A percentile compares a stretch with the other conserved stretches of the same genome.
phyloP scores from a whole-genome alignment of 805 yeast genomes.

The Saturnispora silvae region DNA sequence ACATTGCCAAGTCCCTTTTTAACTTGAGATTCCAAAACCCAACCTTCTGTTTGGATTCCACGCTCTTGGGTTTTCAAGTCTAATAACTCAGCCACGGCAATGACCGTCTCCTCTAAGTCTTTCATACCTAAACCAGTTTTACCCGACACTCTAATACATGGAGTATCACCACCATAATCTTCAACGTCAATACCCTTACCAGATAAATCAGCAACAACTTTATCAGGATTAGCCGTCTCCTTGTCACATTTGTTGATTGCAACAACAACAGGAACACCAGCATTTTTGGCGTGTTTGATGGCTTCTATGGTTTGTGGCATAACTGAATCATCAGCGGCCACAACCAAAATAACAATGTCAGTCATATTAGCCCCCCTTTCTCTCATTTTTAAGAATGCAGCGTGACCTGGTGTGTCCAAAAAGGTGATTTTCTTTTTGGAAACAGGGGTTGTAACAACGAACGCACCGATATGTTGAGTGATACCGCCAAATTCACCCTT shows the following conservation, averaged over 20 bases:
- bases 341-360: slow-evolving; percentile 84
- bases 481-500: slow-evolving; percentile 89
- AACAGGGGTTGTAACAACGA: slow-evolving; percentile 69
- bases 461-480: slow-evolving; percentile 97
- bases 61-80: slow-evolving; percentile 56
- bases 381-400: slow-evolving; percentile 92
- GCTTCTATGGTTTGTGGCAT: slow-evolving; percentile 98
- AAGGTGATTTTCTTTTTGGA: slow-evolving; percentile 75
- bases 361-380: slow-evolving; percentile 93
- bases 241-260: slow-evolving; percentile 91
- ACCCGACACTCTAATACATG: slow-evolving; percentile 79
- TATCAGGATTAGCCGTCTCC: slow-evolving; percentile 62
- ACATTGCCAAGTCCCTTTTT: slow-evolving; percentile 75
- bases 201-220: slow-evolving; percentile 69
- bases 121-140: slow-evolving; percentile 86
- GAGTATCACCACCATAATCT: slow-evolving; percentile 92
- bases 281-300: slow-evolving; percentile 77
- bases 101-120: slow-evolving; percentile 77
- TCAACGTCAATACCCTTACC: slow-evolving; percentile 74
- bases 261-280: slow-evolving; percentile 76
- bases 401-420: slow-evolving; percentile 96
- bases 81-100: slow-evolving; percentile 72
- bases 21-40: slow-evolving; percentile 78
- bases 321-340: slow-evolving; percentile 95
- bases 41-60: slow-evolving; percentile 66